Conservation (phyloP, 805 yeast genomes). For the Lachancea sp. region DNA sequence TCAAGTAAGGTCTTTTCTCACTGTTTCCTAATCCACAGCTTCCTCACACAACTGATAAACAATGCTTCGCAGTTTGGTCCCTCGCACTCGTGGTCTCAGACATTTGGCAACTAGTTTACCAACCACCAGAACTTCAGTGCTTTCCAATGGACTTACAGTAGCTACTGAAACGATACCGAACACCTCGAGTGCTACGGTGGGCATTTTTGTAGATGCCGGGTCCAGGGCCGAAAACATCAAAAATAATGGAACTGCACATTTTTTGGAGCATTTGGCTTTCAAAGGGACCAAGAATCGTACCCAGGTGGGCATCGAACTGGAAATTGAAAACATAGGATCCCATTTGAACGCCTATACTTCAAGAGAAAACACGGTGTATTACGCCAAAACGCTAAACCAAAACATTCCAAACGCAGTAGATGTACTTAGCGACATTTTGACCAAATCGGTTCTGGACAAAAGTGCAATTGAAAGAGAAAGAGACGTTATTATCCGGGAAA, state of each 20-base stretch:
- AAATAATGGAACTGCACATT: slow-evolving; percentile 94
- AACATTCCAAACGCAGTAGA: slow-evolving; percentile 85
- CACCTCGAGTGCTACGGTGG: slow-evolving; percentile 92
- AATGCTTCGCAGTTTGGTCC: slow-evolving; percentile 4
- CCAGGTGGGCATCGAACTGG: slow-evolving; percentile 80
- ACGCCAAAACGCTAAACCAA: slow-evolving; percentile 75
- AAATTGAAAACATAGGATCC: slow-evolving; percentile 93
- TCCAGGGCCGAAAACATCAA: slow-evolving; percentile 87
- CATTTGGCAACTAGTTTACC: slow-evolving; percentile 24
- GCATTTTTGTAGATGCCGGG: slow-evolving; percentile 98
- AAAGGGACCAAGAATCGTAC: slow-evolving; percentile 83
- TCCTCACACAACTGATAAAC: not conserved
- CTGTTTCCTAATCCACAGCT: not conserved
- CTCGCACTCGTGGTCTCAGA: not conserved
- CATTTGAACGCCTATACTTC: slow-evolving; percentile 98
- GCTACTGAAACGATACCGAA: slow-evolving; percentile 87
- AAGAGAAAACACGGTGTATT: slow-evolving; percentile 94
- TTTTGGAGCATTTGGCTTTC: slow-evolving; percentile 92
- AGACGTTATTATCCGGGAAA: slow-evolving; percentile 91
- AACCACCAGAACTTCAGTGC: slow-evolving; percentile 57
- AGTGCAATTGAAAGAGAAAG: slow-evolving; percentile 91
- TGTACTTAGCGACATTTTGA: slow-evolving; percentile 81
- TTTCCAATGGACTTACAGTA: slow-evolving; percentile 89
- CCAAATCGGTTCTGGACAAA: slow-evolving; percentile 75
- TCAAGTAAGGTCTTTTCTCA: not conserved